Base-by-base conservation (phyloP, 192 early-diverging fungal species). In the Polychytrium aggregatum region DNA sequence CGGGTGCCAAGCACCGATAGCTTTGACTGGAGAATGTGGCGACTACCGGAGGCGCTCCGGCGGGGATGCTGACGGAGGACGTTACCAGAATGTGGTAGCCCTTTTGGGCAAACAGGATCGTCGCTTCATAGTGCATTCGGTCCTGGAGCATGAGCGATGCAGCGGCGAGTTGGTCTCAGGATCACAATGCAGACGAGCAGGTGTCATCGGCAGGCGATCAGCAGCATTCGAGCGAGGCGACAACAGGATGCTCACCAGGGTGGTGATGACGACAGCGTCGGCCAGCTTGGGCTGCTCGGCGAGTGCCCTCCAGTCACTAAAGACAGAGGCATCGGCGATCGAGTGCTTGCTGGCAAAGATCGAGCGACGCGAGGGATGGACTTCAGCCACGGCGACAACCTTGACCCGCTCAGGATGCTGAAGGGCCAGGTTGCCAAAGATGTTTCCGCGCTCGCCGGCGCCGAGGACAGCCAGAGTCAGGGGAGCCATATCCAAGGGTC, bases 11-110 rank as follows among this genome's bases (percentile, higher is more conserved):
- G n/a, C n/a, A n/a, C n/a, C n/a, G n/a, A n/a, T n/a, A n/a, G n/a
- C n/a, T n/a, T n/a, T n/a, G n/a, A n/a, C n/a, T n/a, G n/a, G n/a
- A n/a, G n/a, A n/a, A n/a, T n/a, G n/a, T n/a, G n/a, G n/a, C n/a
- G n/a, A n/a, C n/a, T n/a, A n/a, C n/a, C n/a, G n/a, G n/a, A n/a
- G n/a, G n/a, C n/a, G n/a, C n/a, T n/a, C n/a, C n/a, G n/a, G n/a
- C n/a, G n/a, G n/a, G n/a, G n/a, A n/a, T n/a, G n/a, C n/a, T n/a
- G n/a, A n/a, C n/a, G n/a, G n/a, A n/a, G n/a, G n/a, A n/a, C n/a
- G n/a, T n/a, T n/a, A n/a, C n/a, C 47, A 84, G 42, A 20, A 84
- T 78, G 45, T 80, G 67, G 52, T 80, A 80, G 6, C 70, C 67
- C 26, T 56, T 44, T 20, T 58, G 25, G 35, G 75, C 73, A 54